These are phyloP conservation scores for Quercus variabilis DNA, from an alignment of 306 rosid genomes.

Conservation along the genomic window DNA sequence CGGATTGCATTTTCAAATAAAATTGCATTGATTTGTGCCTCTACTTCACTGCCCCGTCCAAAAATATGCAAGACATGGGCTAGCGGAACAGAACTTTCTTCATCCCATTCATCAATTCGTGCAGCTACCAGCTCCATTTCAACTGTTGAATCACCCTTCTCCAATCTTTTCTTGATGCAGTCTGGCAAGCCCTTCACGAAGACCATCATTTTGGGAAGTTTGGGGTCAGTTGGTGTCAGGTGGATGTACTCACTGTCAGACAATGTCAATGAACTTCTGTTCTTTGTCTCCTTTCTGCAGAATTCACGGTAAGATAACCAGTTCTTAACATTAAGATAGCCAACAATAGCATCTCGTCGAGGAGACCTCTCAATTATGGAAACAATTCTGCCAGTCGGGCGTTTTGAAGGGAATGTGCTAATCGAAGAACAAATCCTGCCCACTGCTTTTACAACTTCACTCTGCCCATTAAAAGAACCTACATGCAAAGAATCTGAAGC, in stretches of 20 bases:
- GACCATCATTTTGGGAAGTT: conserved; percentile 61
- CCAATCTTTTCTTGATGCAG: conserved; percentile 53
- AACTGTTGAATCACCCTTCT: conserved; percentile 50
- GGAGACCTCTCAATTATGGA: conserved; percentile 67
- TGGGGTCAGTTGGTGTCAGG: conserved; percentile 63
- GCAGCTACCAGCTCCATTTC: conserved; percentile 77
- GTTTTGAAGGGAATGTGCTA: conserved; percentile 64
- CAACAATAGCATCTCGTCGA: conserved; percentile 62
- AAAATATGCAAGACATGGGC: conserved; percentile 57
- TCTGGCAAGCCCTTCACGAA: conserved; percentile 50
- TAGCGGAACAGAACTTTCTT: conserved; percentile 56
- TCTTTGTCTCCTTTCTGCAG: conserved; percentile 38
- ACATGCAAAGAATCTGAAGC: conserved; percentile 28
- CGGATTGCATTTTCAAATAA: conserved; percentile 66
- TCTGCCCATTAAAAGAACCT: conserved; percentile 37
- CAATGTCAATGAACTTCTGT: conserved; percentile 24
- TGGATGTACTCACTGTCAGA: conserved; percentile 53
- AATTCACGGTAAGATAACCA: conserved; percentile 38
- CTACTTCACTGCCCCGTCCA: conserved; percentile 64
- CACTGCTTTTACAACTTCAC: conserved; percentile 38
- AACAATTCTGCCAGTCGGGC: conserved; percentile 82
- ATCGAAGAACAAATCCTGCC: conserved; percentile 51
- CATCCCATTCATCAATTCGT: conserved; percentile 62
- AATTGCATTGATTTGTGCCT: conserved; percentile 71
- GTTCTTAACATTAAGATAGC: conserved; percentile 55